Evolutionary conservation across 306 rosid species (phyloP).

Genomic region (Biancaea sappan): DNA sequence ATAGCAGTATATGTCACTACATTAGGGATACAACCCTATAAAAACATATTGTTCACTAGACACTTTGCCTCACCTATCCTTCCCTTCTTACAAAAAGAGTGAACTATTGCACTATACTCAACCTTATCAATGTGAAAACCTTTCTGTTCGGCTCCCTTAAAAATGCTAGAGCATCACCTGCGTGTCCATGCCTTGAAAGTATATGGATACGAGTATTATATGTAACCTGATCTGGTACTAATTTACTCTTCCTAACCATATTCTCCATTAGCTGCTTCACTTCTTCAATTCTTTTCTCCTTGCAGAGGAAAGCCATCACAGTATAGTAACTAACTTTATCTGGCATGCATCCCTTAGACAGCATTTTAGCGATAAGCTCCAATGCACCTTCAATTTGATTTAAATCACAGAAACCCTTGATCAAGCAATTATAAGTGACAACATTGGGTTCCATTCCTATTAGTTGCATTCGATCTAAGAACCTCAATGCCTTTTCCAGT

Average conservation of each 20-base stretch:
- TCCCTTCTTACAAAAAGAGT: slow-evolving; percentile 73
- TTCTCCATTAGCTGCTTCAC: slow-evolving; percentile 60
- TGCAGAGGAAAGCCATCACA: slow-evolving; percentile 76
- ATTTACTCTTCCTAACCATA: slow-evolving; percentile 55
- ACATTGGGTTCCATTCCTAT: slow-evolving; percentile 66
- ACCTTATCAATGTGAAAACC: slow-evolving; percentile 78
- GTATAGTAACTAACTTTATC: slow-evolving; percentile 90
- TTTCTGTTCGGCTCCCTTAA: slow-evolving; percentile 73
- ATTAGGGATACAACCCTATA: slow-evolving; percentile 75
- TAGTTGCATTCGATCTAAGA: slow-evolving; percentile 63
- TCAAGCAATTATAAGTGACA: slow-evolving; percentile 76
- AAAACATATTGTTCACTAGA: slow-evolving; percentile 70
- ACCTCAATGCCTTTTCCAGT: slow-evolving; percentile 69
- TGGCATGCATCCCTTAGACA: slow-evolving; percentile 59
- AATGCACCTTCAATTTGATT: slow-evolving; percentile 58
- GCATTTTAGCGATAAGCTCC: slow-evolving; percentile 71
- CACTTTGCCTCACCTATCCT: slow-evolving; percentile 65
- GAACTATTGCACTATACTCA: slow-evolving; percentile 79
- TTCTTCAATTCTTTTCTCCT: slow-evolving; percentile 60
- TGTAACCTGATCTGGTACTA: slow-evolving; percentile 80
- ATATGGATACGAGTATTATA: slow-evolving; percentile 70
- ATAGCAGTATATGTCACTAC: slow-evolving; percentile 85
- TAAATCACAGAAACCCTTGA: slow-evolving; percentile 78
- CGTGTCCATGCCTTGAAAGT: slow-evolving; percentile 76
- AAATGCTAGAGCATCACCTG: slow-evolving; percentile 68